These are phyloP conservation scores for Pseudopyricularia javanii DNA, from an alignment of 2,329 filamentous ascomycete species.

Conservation along the genomic window DNA sequence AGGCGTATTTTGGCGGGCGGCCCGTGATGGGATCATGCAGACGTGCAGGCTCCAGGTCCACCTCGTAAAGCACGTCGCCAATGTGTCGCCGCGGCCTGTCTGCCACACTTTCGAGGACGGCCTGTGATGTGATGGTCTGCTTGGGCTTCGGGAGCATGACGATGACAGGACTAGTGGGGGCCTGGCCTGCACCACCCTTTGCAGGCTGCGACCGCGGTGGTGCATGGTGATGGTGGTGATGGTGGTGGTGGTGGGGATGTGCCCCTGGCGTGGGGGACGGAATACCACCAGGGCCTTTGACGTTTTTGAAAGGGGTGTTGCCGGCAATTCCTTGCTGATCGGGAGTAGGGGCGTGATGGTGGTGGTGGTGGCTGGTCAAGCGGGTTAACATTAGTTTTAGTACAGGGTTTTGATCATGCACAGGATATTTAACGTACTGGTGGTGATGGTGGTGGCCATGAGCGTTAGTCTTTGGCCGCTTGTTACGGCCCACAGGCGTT, in stretches of 20 bases:
- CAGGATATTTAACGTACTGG: constrained; percentile 32
- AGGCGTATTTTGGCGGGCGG: constrained; percentile 19
- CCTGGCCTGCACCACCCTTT: constrained; percentile 14
- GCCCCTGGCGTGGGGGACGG: constrained; percentile 27
- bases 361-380: constrained; percentile 31
- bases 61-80: constrained; percentile 72
- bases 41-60: constrained; percentile 44
- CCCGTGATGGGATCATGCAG: constrained; percentile 39
- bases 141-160: constrained; percentile 47
- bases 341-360: constrained; percentile 31
- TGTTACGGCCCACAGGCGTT: constrained; percentile 47
- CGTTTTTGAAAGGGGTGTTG: constrained; percentile 32
- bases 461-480: constrained; percentile 54
- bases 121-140: constrained; percentile 54
- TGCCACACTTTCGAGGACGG: constrained; percentile 60
- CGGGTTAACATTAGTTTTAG: constrained; percentile 1
- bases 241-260: too few relatives aligned
- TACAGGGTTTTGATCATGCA: background rate
- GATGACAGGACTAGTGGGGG: constrained; percentile 23
- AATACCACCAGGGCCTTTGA: constrained; percentile 31
- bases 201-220: constrained; percentile 20
- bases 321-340: constrained; percentile 29
- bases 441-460: constrained; percentile 48
- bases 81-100: constrained; percentile 66
- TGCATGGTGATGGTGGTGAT: constrained; percentile 38